phyloP scores from a whole-genome alignment of 495 filamentous ascomycete species.

The Aspergillus olivimuriae region DNA sequence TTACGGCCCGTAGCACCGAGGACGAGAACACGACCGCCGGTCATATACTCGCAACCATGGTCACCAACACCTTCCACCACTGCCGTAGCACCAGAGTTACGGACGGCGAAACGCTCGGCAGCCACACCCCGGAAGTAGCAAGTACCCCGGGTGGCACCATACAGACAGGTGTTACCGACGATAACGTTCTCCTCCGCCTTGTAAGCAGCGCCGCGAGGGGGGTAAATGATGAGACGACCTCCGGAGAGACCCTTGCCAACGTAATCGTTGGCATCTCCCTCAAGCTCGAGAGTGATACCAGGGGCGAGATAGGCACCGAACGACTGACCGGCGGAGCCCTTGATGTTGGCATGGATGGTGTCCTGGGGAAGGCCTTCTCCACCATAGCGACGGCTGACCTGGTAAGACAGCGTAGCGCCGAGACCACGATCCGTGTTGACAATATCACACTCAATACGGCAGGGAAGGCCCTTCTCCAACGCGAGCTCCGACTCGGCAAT shows the following conservation, averaged over 20 bases:
- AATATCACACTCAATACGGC: constrained; percentile 94
- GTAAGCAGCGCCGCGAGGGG: constrained; percentile 86
- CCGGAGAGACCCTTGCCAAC: constrained; percentile 97
- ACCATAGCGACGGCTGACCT: constrained; percentile 89
- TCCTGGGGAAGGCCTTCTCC: constrained; percentile 88
- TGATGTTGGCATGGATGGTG: constrained; percentile 95
- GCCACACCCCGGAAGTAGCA: constrained; percentile 98
- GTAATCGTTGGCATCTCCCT: constrained; percentile 97
- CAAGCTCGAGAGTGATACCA: constrained; percentile 92
- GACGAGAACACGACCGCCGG: constrained; percentile 86
- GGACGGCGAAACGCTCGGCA: constrained; percentile 95
- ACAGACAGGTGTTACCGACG: constrained; percentile 94
- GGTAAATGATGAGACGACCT: constrained; percentile 93
- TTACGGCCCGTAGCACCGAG: constrained; percentile 95
- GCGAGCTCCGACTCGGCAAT: constrained; percentile 97
- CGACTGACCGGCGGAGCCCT: constrained; percentile 97
- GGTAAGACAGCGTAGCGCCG: constrained; percentile 93
- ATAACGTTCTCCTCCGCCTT: constrained; percentile 98
- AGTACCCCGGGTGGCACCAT: constrained; percentile 88
- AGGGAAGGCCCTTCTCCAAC: constrained; percentile 91
- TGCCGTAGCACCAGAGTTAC: constrained; percentile 94
- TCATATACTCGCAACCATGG: constrained; percentile 99
- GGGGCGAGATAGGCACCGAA: constrained; percentile 95
- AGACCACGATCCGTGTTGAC: constrained; percentile 97
- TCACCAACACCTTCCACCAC: constrained; percentile 98